Evolutionary conservation across 192 early-diverging fungal species (phyloP).

Genomic region (Umbelopsis sp.): DNA sequence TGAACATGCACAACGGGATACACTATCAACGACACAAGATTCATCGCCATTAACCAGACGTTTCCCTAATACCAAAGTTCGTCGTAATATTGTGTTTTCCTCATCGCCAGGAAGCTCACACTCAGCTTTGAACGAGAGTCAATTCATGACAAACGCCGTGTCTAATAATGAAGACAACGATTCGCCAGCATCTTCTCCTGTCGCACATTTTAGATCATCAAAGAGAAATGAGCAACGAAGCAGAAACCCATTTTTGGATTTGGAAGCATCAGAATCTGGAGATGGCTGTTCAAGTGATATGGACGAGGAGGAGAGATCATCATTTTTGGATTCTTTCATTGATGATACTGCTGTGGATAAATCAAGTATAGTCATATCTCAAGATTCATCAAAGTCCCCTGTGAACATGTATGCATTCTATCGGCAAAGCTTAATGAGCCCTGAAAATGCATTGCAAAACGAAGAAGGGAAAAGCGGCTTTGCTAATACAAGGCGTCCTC

Average conservation of each 20-base stretch:
- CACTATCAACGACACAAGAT: too few relatives aligned
- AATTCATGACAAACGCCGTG: too few relatives aligned
- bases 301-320: slow-evolving; percentile 28
- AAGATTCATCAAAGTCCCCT: slow-evolving; percentile 26
- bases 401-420: slow-evolving; percentile 36
- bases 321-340: slow-evolving; percentile 45
- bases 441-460: neutral
- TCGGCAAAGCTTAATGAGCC: slow-evolving; percentile 2
- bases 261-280: slow-evolving; percentile 42
- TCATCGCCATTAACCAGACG: too few relatives aligned
- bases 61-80: too few relatives aligned
- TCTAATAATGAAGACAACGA: too few relatives aligned
- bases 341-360: slow-evolving; percentile 32
- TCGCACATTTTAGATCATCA: too few relatives aligned
- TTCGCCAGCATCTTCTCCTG: too few relatives aligned
- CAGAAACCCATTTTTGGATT: slow-evolving; percentile 41
- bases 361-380: neutral
- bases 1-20: too few relatives aligned
- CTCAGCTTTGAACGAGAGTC: too few relatives aligned
- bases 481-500: neutral
- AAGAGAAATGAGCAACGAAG: neutral
- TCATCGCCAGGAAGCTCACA: too few relatives aligned
- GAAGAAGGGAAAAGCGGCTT: neutral
- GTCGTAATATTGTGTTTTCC: too few relatives aligned
- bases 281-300: slow-evolving; percentile 33